Evolutionary conservation across 306 rosid genomes (phyloP).

Genomic region (Acmispon strigosus): DNA sequence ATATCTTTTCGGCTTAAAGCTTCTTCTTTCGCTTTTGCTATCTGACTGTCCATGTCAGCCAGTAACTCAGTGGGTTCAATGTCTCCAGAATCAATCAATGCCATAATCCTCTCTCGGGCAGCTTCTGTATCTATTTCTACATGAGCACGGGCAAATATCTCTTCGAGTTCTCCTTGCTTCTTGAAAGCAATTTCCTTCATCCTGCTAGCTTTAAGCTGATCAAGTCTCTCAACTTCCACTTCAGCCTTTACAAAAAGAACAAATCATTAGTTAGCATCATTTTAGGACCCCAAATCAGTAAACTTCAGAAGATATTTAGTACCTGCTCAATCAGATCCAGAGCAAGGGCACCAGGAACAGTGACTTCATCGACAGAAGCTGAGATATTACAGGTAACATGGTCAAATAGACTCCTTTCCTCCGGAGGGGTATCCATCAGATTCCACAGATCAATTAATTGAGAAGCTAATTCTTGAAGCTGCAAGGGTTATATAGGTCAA

Average conservation of each 20-base stretch:
- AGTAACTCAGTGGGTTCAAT: constrained; percentile 82
- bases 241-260: constrained; percentile 58
- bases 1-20: constrained; percentile 94
- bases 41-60: constrained; percentile 95
- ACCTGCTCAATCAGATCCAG: constrained; percentile 91
- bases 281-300: background rate
- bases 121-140: constrained; percentile 82
- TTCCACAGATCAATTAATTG: constrained; percentile 94
- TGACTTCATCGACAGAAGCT: constrained; percentile 96
- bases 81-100: constrained; percentile 74
- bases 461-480: constrained; percentile 96
- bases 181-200: constrained; percentile 99
- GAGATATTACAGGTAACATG: constrained; percentile 96
- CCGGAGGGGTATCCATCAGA: constrained; percentile 91
- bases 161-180: constrained; percentile 91
- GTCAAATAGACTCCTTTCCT: constrained; percentile 83
- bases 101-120: constrained; percentile 86
- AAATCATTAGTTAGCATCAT: constrained; percentile 1
- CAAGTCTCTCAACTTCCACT: constrained; percentile 98
- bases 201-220: constrained; percentile 91
- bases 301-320: constrained; percentile 19
- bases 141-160: constrained; percentile 77
- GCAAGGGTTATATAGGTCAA: constrained; percentile 15
- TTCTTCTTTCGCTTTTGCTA: constrained; percentile 86
- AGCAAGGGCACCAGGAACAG: constrained; percentile 94